Conservation (phyloP, 768 basidiomycete genomes). For the Nidularia pulvinata region DNA sequence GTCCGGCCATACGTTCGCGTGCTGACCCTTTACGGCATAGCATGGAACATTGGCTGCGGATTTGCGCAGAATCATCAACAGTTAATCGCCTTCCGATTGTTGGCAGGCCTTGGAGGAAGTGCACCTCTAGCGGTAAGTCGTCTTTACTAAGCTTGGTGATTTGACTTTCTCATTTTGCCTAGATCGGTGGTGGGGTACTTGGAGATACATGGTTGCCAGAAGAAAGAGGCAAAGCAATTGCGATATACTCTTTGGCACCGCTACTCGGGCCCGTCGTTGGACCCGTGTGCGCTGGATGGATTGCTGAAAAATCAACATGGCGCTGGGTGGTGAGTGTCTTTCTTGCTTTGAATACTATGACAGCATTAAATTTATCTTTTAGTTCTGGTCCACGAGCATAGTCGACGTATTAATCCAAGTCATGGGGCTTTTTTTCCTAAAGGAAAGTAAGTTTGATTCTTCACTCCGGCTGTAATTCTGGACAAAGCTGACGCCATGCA, state of each 20-base stretch:
- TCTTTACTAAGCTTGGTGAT: no score
- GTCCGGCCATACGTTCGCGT: neutral
- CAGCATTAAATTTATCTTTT: neutral
- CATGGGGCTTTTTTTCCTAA: conserved; percentile 53
- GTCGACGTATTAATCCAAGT: conserved; percentile 53
- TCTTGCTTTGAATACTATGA: neutral
- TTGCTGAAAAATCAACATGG: conserved; percentile 66
- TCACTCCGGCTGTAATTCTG: neutral
- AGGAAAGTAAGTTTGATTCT: conserved; percentile 52
- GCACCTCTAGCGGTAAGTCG: conserved; percentile 62
- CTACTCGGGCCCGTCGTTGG: conserved; percentile 66
- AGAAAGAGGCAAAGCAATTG: conserved; percentile 62
- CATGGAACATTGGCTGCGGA: conserved; percentile 64
- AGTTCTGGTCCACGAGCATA: conserved; percentile 73
- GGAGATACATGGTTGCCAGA: conserved; percentile 63
- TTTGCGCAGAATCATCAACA: conserved; percentile 60
- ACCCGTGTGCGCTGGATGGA: conserved; percentile 64
- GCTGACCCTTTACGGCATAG: conserved; percentile 19
- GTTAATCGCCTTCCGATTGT: conserved; percentile 67
- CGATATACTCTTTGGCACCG: conserved; percentile 66
- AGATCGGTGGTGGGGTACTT: conserved; percentile 66
- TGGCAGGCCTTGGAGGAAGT: conserved; percentile 72
- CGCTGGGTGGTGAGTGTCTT: conserved; percentile 59
- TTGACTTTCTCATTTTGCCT: no score
- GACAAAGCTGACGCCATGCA: conserved; percentile 20